Base-by-base conservation (phyloP, 2,329 filamentous ascomycete species). In the Penicillium sp. region DNA sequence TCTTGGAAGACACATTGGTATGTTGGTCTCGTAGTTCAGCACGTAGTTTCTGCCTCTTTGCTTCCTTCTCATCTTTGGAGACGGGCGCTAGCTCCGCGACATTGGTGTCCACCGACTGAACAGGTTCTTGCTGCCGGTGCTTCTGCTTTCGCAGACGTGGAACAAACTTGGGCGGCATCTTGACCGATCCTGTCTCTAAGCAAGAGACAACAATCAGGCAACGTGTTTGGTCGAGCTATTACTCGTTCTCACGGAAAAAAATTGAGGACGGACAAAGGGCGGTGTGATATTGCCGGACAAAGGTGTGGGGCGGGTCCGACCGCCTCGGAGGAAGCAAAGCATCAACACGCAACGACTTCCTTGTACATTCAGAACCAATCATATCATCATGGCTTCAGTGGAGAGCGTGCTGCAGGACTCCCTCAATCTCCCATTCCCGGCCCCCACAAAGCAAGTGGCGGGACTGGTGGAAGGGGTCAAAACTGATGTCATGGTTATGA, bases 401-500 rank as follows among this genome's bases (percentile, higher is more conserved):
- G 69, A 58, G 49, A 66, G 65, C 33, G 52, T 54, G 21, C 49
- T 73, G 27, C 65, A 83, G 79, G 81, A 74, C 73, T 44, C 65
- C 66, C 21, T 70, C 27, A 76, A 77, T 19, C 68, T 84, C n/a
- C 77, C 84, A 0, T 96, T 90, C 67, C 90, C 90, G 16, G 89
- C 87, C 3, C 76, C 79, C 11, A 87, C 85, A 2, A 86, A 82
- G 51, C 80, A 81, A 59, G 80, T 80, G 14, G 80, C 81, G 1
- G 87, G 88, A 3, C 71, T 80, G 3, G 85, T 97, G 59, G 85
- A 88, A 60, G 86, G 86, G 29, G 74, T 88, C 22, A 74, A 82
- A 35, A 98, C 95, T 1, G 86, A 91, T 63, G 87, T 90, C 33
- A 87, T 86, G 39, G 82, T 83, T 11, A 80, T 92, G 53, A 85